Evolutionary conservation across 1,284 basidiomycete species (phyloP), one percentile per base, ranked within the genome.

Genomic region (Cutaneotrichosporon curvatum): DNA sequence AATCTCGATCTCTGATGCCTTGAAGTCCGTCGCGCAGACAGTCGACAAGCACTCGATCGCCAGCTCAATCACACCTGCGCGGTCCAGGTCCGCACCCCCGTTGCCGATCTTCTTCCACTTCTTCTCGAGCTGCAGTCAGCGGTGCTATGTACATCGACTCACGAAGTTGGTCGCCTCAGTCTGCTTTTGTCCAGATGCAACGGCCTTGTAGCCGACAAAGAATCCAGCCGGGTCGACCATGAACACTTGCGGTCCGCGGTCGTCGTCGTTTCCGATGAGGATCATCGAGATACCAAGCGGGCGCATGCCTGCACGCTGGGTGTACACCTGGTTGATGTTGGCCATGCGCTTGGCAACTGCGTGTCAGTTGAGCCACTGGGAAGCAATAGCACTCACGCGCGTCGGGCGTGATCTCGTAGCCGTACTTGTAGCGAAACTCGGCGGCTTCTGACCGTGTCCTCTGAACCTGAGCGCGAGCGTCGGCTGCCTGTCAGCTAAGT

Each of bases 301-400:
- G 44, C 95, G 81, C 91, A 98, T 98, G 37, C 83, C 95, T 0
- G 95, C 95, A 53, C 88, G 81, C 73, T 97, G 94, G 0, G 94
- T 98, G 74, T 96, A 95, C 2, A 98, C 94, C 74, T 99, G 95
- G 73, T 98, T 98, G 73, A 99, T 90, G 72, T 97, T 97, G 32
- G 95, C 94, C 68, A 99, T 76, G 41, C 95, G 80, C 63, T 92
- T 84, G 30, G 95, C 88, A 36, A 99, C 71, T 73, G 53, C 1
- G 12, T n/a, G 31, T 36, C 22, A 20, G 40, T 12, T 12, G 25
- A 28, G 25, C 25, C 12, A 33, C 30, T 16, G 37, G 5, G 16
- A 31, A 4, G n/a, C 8, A 3, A 16, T 1, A 10, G 6, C 4
- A 62, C 69, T 60, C 51, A 71, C 68, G 79, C 25, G 88, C 83